These are phyloP conservation scores for Acer negundo DNA, from an alignment of 345 rosid genomes.

Conservation along the genomic window DNA sequence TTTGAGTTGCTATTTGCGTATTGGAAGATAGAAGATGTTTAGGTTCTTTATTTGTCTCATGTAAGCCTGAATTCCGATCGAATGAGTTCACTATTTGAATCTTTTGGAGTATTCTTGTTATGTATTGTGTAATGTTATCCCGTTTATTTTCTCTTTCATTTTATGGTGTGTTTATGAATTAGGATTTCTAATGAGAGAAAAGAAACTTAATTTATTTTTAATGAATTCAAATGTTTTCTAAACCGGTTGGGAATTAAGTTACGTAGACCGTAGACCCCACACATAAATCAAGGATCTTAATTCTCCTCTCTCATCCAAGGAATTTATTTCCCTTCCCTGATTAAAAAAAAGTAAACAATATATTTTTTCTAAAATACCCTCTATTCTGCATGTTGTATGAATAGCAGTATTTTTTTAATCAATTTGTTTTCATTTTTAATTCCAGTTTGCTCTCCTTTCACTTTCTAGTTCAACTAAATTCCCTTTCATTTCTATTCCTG, in stretches of 20 bases:
- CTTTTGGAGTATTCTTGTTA: not conserved
- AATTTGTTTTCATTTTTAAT: no score
- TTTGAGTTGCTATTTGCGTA: not conserved
- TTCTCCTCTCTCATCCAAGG: not conserved
- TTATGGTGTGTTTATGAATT: not conserved
- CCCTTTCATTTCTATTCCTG: no score
- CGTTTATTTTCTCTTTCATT: no score
- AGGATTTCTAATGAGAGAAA: not conserved
- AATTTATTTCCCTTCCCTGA: no score
- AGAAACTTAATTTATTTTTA: not conserved
- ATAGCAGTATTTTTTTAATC: no score
- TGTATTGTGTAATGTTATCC: not conserved
- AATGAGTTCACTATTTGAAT: not conserved
- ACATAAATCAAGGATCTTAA: not conserved
- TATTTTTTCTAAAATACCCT: no score
- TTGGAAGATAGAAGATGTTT: not conserved
- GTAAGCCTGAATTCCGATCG: not conserved
- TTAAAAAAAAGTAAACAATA: no score
- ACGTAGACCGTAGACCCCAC: not conserved
- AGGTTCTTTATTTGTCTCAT: not conserved
- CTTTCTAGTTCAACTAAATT: no score
- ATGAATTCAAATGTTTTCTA: not conserved
- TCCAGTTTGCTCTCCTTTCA: no score
- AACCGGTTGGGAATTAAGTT: not conserved
- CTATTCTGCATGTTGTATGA: no score